A percentile compares a stretch with the other conserved stretches of the same genome.
Conservation (phyloP, 202 grass and related monocot species). For the Carex sylvatica region DNA sequence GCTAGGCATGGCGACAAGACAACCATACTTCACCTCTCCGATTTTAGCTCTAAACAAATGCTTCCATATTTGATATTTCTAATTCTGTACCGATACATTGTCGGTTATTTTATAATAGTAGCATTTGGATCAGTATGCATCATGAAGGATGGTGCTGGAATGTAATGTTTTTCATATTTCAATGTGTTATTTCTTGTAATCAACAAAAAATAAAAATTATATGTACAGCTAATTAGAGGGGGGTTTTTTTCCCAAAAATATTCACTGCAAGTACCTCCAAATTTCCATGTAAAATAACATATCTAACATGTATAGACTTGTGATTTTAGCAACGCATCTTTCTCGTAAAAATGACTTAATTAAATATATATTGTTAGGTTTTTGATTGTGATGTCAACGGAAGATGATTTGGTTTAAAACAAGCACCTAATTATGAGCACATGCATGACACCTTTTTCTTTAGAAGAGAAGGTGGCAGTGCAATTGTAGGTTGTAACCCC, state of each 20-base stretch:
- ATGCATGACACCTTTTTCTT: not conserved
- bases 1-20: not conserved
- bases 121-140: not conserved
- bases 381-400: constrained; percentile 14
- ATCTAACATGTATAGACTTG: not conserved
- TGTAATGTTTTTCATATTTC: not conserved
- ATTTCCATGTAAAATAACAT: not conserved
- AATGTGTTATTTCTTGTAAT: not conserved
- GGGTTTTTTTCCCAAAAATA: not conserved
- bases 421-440: constrained; percentile 3
- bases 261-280: not conserved
- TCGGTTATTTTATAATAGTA: not conserved
- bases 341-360: not conserved
- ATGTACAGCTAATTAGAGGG: not conserved
- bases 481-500: constrained; percentile 8
- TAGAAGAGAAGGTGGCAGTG: not conserved
- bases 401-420: not conserved
- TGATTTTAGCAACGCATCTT: not conserved
- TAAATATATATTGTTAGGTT: constrained; percentile 3
- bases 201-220: not conserved
- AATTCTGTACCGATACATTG: not conserved
- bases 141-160: not conserved
- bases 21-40: constrained; percentile 13
- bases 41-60: not conserved
- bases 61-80: not conserved